Evolutionary conservation across 331 rosid genomes (phyloP).

Genomic region (Quercus tomentella): DNA sequence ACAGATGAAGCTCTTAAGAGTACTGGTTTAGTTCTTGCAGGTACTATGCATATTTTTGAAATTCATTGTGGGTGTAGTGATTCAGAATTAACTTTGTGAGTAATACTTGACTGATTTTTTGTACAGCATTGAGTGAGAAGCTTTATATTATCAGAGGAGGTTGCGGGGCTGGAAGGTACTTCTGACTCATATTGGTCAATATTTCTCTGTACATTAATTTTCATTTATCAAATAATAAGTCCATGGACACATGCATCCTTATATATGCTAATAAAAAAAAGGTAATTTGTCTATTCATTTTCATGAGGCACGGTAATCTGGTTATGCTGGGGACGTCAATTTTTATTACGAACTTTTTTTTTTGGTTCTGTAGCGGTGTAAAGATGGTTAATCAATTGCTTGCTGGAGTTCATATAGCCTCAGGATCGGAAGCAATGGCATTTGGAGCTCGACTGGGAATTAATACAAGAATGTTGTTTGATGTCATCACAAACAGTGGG

Average conservation of each 20-base stretch:
- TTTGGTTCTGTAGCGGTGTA: slow-evolving; percentile 60
- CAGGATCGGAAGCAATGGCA: slow-evolving; percentile 95
- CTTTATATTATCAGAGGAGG: slow-evolving; percentile 86
- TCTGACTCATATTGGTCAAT: slow-evolving; percentile 17
- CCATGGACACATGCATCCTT: slow-evolving; percentile 10
- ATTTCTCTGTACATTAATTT: neutral
- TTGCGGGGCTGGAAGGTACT: slow-evolving; percentile 93
- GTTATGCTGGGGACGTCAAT: neutral
- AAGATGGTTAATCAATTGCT: slow-evolving; percentile 98
- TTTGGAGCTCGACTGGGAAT: slow-evolving; percentile 91
- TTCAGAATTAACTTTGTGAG: slow-evolving; percentile 22
- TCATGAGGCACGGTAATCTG: neutral
- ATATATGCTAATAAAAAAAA: neutral
- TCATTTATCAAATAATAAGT: neutral
- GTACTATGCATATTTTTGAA: slow-evolving; percentile 34
- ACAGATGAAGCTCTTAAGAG: slow-evolving; percentile 75
- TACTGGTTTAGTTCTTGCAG: slow-evolving; percentile 76
- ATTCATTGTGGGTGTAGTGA: slow-evolving; percentile 13
- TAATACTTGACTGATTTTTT: slow-evolving; percentile 23
- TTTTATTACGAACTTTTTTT: slow-evolving; percentile 7
- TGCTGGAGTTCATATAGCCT: slow-evolving; percentile 98
- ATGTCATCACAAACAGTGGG: slow-evolving; percentile 62
- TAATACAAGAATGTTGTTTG: slow-evolving; percentile 68
- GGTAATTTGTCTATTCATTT: neutral
- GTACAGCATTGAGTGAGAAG: slow-evolving; percentile 89